phyloP scores from a whole-genome alignment of 257 asterid species.

The Solanum chmielewskii region DNA sequence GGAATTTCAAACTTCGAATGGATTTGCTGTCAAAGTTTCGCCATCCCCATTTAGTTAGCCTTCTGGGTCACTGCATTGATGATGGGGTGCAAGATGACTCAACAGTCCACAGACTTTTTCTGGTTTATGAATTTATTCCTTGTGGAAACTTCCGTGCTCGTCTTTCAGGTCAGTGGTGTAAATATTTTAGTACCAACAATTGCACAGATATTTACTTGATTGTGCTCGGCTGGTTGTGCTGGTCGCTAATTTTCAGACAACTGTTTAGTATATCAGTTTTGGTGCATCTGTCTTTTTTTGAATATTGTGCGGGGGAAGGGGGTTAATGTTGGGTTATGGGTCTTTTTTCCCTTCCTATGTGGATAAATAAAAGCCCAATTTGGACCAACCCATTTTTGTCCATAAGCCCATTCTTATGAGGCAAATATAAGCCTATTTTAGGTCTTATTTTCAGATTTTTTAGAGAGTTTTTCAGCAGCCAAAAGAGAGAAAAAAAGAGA shows the following conservation, averaged over 20 bases:
- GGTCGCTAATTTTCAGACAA: not conserved
- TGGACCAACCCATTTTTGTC: no score
- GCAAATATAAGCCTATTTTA: no score
- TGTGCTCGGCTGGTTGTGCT: not conserved
- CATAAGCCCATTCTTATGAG: no score
- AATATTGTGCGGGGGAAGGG: not conserved
- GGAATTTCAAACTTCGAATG: conserved; percentile 58
- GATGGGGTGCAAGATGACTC: conserved; percentile 22
- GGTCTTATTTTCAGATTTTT: no score
- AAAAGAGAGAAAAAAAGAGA: no score
- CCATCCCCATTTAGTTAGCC: conserved; percentile 55
- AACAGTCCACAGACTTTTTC: conserved; percentile 36
- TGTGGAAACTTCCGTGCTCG: conserved; percentile 42
- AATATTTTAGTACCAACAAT: not conserved
- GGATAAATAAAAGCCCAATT: no score
- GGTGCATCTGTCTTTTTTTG: not conserved
- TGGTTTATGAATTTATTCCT: conserved; percentile 43
- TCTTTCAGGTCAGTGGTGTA: conserved; percentile 44
- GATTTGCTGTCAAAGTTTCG: conserved; percentile 60
- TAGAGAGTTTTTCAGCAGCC: no score
- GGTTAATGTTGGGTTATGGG: no score
- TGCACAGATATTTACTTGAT: not conserved
- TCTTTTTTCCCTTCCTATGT: no score
- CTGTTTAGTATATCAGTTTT: not conserved
- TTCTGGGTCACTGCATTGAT: conserved; percentile 63